A percentile compares a stretch with the other conserved stretches of the same genome.
phyloP scores from a whole-genome alignment of 164 flowering plant species.

The Amborella trichopoda region DNA sequence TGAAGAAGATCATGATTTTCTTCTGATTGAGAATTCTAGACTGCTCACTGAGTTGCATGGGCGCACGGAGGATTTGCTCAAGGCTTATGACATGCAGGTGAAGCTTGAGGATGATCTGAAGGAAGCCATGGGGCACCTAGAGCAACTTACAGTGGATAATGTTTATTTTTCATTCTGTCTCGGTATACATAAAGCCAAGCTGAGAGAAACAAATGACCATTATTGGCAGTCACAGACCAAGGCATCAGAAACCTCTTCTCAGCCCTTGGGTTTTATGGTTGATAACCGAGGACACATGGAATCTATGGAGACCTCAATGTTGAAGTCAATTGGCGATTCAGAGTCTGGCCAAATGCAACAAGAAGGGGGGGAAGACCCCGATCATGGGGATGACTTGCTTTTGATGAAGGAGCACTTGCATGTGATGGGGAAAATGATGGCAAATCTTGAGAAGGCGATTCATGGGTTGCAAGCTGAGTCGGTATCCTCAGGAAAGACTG shows the following conservation, averaged over 20 bases:
- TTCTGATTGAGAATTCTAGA: constrained; percentile 24
- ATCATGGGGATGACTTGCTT: constrained; percentile 24
- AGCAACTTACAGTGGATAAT: constrained; percentile 45
- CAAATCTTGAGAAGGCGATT: constrained; percentile 57
- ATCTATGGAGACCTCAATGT: too few relatives aligned
- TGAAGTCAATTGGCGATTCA: too few relatives aligned
- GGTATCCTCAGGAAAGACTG: constrained; percentile 22
- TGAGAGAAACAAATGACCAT: too few relatives aligned
- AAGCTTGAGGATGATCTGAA: constrained; percentile 32
- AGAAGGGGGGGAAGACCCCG: constrained; percentile 17
- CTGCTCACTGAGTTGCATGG: constrained; percentile 37
- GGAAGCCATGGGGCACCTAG: constrained; percentile 29
- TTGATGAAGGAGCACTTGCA: constrained; percentile 30
- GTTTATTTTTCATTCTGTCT: constrained; percentile 26
- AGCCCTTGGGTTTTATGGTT: too few relatives aligned
- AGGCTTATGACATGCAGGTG: constrained; percentile 16
- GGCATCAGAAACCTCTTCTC: too few relatives aligned
- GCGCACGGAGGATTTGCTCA: constrained; percentile 21
- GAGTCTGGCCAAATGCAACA: constrained; percentile 10
- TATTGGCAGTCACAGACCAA: too few relatives aligned
- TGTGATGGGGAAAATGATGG: constrained; percentile 36
- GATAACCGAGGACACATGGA: too few relatives aligned
- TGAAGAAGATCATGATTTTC: constrained; percentile 31
- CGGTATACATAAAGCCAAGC: constrained; percentile 28
- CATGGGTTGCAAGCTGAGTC: constrained; percentile 45